Base-by-base conservation (phyloP, 768 basidiomycete genomes). In the Erythrobasidium yunnanense region DNA sequence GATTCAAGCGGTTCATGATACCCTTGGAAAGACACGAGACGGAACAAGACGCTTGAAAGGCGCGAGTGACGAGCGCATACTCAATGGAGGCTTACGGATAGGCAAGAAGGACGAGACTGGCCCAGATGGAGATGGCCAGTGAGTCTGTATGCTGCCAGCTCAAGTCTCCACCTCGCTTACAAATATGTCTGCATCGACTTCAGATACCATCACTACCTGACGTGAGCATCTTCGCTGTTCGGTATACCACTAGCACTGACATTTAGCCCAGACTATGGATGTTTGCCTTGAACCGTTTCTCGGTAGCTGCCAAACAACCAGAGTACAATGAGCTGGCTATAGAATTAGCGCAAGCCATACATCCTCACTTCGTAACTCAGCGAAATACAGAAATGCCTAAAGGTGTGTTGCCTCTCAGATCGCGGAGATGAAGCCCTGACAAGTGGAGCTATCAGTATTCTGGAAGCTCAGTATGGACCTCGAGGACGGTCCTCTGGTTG, bases 201-300 rank as follows among this genome's bases (percentile, higher is more conserved):
- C n/a, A 22, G 15, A 13, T 29, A 63, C 25, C 29, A 50, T 51
- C 46, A 49, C 27, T 63, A 50, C 29, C 47, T 51, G 15, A 49
- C 47, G 60, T 46, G 47, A 18, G 32, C 32, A 27, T 17, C 17
- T 46, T 60, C 18, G 15, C 38, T 47, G 7, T n/a, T 47, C 5
- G 27, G 22, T 23, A 27, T 5, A 0, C 18, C 25, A 20, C 5
- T 8, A 25, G 29, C 34, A 62, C 30, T 58, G 38, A 13, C 70
- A 74, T 74, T 60, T 74, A 76, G 54, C 73, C 73, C 46, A 74
- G 73, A 11, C 32, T 76, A 13, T 76, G 73, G 75, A 76, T 76
- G 75, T 75, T 76, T 67, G 76, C 76, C 32, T 71, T 76, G 33
- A 74, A 76, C 62, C 70, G 75, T 23, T 66, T 75, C 65, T 53